Evolutionary conservation across 2,329 filamentous ascomycete species (phyloP), one percentile per base, ranked within the genome.

Genomic region (Dendrostoma leiphaemia): DNA sequence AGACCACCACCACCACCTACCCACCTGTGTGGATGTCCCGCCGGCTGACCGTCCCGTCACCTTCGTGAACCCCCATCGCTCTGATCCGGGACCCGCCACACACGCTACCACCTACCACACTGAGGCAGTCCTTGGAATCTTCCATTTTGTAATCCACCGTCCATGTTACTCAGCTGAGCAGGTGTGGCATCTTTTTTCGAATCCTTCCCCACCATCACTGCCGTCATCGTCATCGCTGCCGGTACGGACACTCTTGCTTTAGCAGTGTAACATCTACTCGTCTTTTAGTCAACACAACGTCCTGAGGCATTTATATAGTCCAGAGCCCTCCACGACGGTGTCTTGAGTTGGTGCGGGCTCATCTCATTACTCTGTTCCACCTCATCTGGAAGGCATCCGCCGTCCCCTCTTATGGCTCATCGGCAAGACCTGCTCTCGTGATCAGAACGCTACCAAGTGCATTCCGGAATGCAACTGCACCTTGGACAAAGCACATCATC

Each of bases 41-140:
- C 41, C 46, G 28, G 34, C 41, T 44, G 28, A 15, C 37, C 26
- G 34, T 19, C 19, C 40, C 26, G 26, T 51, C n/a, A 9, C 21
- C 21, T 29, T 44, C 28, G n/a, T 29, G 37, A 43, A 26, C 48
- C 26, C 44, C 24, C 48, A 40, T 34, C 31, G 17, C 46, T 57
- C 43, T 37, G 28, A 49, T 55, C 52, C 34, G 45, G 48, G 21
- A 37, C 44, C 48, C 32, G 34, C n/a, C n/a, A 52, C 32, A 41
- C 31, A 41, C 52, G 51, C 47, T 55, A 55, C 56, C 52, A 58
- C 52, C 56, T 55, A 55, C 56, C 51, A 40, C 46, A 53, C 46
- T 54, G 28, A 58, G 56, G 56, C 46, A 55, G 31, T 51, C 23
- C 31, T 34, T 51, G 23, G 51, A 37, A 37, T 6, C 17, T 38